Base-by-base conservation (phyloP, 2,329 filamentous ascomycete species). In the Dendryphion nanum region DNA sequence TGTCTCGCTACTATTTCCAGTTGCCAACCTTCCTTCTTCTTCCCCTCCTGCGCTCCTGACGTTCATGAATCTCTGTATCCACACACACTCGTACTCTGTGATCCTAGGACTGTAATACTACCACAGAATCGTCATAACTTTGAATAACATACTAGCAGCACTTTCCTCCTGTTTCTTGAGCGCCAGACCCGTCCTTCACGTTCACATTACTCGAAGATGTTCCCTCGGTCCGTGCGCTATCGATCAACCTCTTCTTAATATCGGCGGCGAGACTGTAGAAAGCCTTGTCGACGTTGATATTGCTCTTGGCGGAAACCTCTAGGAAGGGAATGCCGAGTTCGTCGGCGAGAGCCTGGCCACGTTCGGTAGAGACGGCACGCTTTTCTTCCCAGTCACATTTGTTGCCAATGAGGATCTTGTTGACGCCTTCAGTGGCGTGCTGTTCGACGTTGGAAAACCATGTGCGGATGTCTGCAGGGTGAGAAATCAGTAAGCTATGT, bases 301-400 rank as follows among this genome's bases (percentile, higher is more conserved):
- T 97, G 75, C 87, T 91, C 79, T 98, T 98, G 50, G 93, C 93
- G 14, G 89, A 95, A 47, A 98, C 93, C 69, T 98, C 93, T 66
- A 98, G 86, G 78, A 98, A 98, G 15, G 93, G 91, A 51, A 98
- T 95, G 61, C 90, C 89, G 44, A 98, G 83, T 71, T 97, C 93
- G 71, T 95, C 86, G 42, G 93, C 93, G 40, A 98, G 81, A 51
- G 85, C 84, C 70, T 98, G 90, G 56, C 93, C 93, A 63, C 89
- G 85, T 68, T 96, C 90, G 43, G 86, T 95, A 34, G 88, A 89
- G 29, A 98, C 86, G 38, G 87, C 89, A 54, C 93, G 85, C 79
- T 97, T 97, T 74, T 98, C 93, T 71, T 97, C 93, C 93, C 93
- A 97, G 72, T 98, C 93, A 74, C 93, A 98, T 75, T 98, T 98